phyloP scores from a whole-genome alignment of 495 filamentous ascomycete species.

The Penicillium maclennaniae region DNA sequence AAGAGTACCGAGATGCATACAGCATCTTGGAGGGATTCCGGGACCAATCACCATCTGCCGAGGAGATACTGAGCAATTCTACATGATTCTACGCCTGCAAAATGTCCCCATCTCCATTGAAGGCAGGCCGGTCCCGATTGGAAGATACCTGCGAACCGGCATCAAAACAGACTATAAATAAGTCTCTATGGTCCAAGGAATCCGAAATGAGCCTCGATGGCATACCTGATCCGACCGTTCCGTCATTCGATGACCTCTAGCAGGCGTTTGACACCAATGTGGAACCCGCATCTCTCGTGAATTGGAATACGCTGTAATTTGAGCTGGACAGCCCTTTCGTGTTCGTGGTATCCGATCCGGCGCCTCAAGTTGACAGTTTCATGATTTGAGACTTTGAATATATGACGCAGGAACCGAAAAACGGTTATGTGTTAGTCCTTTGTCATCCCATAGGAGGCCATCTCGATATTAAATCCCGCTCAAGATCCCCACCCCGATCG shows the following conservation, averaged over 20 bases:
- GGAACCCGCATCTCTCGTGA: constrained; percentile 11
- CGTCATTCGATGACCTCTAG: constrained; percentile 20
- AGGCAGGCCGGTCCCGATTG: not conserved
- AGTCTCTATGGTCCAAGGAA: not conserved
- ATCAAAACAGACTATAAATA: not conserved
- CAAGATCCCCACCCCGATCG: constrained; percentile 7
- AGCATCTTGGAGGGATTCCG: constrained; percentile 33
- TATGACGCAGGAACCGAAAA: not conserved
- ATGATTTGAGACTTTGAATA: too few species aligned
- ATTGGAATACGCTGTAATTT: constrained; percentile 23
- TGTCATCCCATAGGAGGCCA: not conserved
- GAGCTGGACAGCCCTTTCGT: constrained; percentile 22
- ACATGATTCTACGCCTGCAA: constrained; percentile 28
- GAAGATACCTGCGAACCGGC: not conserved
- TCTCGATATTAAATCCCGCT: not conserved
- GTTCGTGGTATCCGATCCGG: not conserved
- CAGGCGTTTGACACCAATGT: constrained; percentile 19
- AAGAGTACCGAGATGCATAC: constrained; percentile 24
- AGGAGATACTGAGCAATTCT: constrained; percentile 31
- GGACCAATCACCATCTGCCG: constrained; percentile 29
- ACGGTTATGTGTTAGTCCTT: not conserved
- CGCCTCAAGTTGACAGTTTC: not conserved
- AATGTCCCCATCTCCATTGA: constrained; percentile 11
- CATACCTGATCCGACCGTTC: constrained; percentile 7
- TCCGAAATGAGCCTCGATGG: not conserved